A percentile compares a stretch with the other conserved stretches of the same genome.
These are phyloP conservation scores for Phytophthora pini DNA, from an alignment of 352 stramenopile genomes.

Conservation along the genomic window DNA sequence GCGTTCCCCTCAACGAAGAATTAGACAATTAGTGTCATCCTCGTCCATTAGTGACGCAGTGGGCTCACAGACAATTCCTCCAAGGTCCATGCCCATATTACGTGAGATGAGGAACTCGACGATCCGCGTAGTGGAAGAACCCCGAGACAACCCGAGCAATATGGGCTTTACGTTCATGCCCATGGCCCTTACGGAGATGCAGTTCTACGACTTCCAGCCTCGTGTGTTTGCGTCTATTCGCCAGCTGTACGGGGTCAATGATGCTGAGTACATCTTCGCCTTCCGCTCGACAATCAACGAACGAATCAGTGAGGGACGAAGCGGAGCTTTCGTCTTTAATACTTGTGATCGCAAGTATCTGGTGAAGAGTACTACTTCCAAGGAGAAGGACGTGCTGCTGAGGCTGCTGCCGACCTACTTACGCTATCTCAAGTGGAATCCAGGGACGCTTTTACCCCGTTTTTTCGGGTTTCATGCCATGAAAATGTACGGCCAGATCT, in stretches of 20 bases:
- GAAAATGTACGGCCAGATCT: conserved; percentile 92
- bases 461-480: conserved; percentile 92
- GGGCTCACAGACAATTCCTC: conserved; percentile 39
- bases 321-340: conserved; percentile 91
- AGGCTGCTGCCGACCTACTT: conserved; percentile 85
- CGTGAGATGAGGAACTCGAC: conserved; percentile 57
- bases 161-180: conserved; percentile 72
- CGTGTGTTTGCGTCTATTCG: conserved; percentile 83
- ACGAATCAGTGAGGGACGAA: conserved; percentile 88
- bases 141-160: conserved; percentile 45
- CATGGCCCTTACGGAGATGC: conserved; percentile 80
- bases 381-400: conserved; percentile 84
- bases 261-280: conserved; percentile 80
- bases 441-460: conserved; percentile 83
- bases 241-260: conserved; percentile 67
- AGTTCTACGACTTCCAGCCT: conserved; percentile 89
- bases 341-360: conserved; percentile 90
- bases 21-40: conserved; percentile 55
- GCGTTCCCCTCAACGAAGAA: conserved; percentile 61
- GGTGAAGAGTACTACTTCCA: conserved; percentile 89
- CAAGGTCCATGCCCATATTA: conserved; percentile 35
- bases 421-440: conserved; percentile 90
- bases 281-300: conserved; percentile 90
- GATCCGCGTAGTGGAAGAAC: conserved; percentile 69
- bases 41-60: conserved; percentile 41